phyloP scores from a whole-genome alignment of 164 flowering plant genomes.

The Piper betle region DNA sequence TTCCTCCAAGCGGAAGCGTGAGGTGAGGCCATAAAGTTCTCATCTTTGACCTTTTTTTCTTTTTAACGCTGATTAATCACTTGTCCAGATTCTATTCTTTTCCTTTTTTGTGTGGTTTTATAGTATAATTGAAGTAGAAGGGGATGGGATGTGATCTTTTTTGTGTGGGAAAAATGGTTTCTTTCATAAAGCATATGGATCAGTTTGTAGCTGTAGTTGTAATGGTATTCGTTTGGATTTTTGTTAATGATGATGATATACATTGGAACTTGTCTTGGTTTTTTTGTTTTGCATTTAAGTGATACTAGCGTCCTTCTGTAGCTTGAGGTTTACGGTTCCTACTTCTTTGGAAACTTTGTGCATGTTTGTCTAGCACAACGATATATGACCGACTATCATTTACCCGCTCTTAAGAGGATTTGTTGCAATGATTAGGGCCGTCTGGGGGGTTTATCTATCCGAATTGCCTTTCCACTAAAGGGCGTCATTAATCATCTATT shows the following conservation, averaged over 20 bases:
- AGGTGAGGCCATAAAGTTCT: not conserved
- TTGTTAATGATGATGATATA: too few species aligned
- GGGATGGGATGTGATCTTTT: too few species aligned
- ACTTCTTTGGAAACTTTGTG: not conserved
- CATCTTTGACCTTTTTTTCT: not conserved
- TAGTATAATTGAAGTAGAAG: too few species aligned
- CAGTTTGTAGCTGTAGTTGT: too few species aligned
- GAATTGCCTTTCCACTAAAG: not conserved
- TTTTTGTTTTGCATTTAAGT: not conserved
- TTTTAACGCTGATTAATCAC: not conserved
- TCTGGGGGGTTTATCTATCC: not conserved
- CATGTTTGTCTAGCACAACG: not conserved
- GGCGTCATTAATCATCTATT: not conserved
- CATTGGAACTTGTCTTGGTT: not conserved
- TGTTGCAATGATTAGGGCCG: not conserved
- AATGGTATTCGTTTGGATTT: too few species aligned
- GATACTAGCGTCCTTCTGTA: not conserved
- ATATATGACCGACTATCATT: not conserved
- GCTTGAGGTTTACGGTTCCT: not conserved
- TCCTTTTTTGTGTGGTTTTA: too few species aligned
- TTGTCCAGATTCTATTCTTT: too few species aligned
- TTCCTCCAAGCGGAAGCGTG: conserved; percentile 3
- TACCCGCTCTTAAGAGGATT: not conserved
- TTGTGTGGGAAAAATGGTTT: too few species aligned
- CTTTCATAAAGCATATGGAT: too few species aligned